Evolutionary conservation across 371 early-diverging fungal species (phyloP), one percentile per base, ranked within the genome.

Genomic region (Apophysomyces elegans): DNA sequence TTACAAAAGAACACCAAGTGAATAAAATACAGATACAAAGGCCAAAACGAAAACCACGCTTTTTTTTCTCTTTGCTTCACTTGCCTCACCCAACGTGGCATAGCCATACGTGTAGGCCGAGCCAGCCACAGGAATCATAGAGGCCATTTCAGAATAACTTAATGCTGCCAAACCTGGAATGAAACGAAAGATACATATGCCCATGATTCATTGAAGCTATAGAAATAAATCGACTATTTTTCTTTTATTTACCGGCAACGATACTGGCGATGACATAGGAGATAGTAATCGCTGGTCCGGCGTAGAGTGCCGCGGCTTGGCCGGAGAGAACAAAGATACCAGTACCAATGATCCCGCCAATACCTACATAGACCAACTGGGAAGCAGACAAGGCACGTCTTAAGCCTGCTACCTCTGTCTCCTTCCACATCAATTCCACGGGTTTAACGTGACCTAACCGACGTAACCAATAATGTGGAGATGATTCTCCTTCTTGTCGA

Each of bases 31-130:
- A 32, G 41, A 45, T 2, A 26, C 41, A 44, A 50, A 41, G 50
- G 37, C 41, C n/a, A 38, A 6, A 11, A 21, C 7, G 16, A 13
- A 8, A 26, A 26, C 32, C 32, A 2, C 3, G 32, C 32, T 26
- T 26, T 26, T 26, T 26, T 26, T 26, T 26, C 2, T 26, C 32
- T 26, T 26, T 26, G 32, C 32, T 26, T 26, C 32, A 63, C 64
- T 32, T 71, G 67, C 71, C 59, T 93, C 93, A 32, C 93, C 93
- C 76, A 93, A 80, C 0, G 92, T 91, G 4, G 91, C 90, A 60
- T 92, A 93, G 12, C 90, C 82, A 61, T 90, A 93, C 0, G 93
- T 89, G 67, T 91, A 93, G 9, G 92, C 89, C 0, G 91, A 91
- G 18, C 93, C 93, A 18, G 92, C 81, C 11, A 92, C 85, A 5